A percentile compares a stretch with the other conserved stretches of the same genome.
These are phyloP conservation scores for Omphalea diandra DNA, from an alignment of 441 rosid genomes.

Conservation along the genomic window DNA sequence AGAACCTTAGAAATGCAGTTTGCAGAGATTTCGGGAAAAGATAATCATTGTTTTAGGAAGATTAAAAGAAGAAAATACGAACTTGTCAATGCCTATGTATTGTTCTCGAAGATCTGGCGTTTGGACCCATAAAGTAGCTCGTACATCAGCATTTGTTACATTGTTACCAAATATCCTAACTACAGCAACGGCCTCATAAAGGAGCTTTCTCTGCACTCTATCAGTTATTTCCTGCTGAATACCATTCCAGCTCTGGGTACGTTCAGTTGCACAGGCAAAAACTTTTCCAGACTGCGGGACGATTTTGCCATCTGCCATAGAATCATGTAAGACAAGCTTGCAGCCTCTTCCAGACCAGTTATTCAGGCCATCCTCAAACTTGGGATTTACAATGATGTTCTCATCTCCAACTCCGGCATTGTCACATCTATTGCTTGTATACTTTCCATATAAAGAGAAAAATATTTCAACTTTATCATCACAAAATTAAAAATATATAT, in stretches of 20 bases:
- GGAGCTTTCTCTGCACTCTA: conserved; percentile 66
- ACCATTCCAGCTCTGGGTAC: conserved; percentile 87
- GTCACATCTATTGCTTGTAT: conserved; percentile 26
- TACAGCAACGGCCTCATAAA: conserved; percentile 59
- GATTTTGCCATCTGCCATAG: conserved; percentile 70
- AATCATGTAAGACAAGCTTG: conserved; percentile 60
- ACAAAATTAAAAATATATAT: not conserved
- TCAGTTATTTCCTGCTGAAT: conserved; percentile 89
- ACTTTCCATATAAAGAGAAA: conserved; percentile 28
- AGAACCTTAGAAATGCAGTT: not conserved
- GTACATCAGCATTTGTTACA: conserved; percentile 54
- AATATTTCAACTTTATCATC: conserved; percentile 9
- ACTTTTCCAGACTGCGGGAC: conserved; percentile 60
- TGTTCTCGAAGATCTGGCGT: conserved; percentile 68
- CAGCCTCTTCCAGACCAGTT: conserved; percentile 94
- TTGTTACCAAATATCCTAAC: conserved; percentile 69
- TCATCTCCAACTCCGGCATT: conserved; percentile 44
- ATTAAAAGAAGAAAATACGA: conserved; percentile 28
- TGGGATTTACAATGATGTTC: conserved; percentile 64
- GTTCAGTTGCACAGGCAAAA: conserved; percentile 77
- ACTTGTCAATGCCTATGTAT: conserved; percentile 70
- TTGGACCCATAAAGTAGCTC: conserved; percentile 76
- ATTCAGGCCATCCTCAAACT: conserved; percentile 71
- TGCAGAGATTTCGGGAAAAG: not conserved
- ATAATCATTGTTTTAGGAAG: conserved; percentile 4